Base-by-base conservation (phyloP, 2,329 filamentous ascomycete species). In the Chaetoscypha palmicola region DNA sequence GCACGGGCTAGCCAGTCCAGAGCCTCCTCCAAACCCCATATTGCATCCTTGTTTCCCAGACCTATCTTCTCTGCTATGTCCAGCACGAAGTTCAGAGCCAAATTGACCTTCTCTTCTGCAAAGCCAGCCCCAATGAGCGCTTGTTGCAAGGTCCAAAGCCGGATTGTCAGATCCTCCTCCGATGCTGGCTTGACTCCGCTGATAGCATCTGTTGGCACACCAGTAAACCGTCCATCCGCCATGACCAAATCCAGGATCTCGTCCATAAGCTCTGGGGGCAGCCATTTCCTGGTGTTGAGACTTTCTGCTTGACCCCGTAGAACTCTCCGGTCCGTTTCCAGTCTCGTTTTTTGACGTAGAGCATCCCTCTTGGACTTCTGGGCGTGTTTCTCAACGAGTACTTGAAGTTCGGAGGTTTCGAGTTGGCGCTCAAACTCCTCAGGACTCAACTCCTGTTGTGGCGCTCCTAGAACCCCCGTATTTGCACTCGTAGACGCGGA, bases 351-450 rank as follows among this genome's bases (percentile, higher is more conserved):
- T 61, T 94, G 87, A 16, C 91, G 82, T 51, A 76, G 71, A 12
- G 83, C 81, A 65, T 96, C 90, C 57, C 83, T 81, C 55, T 83
- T 83, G 49, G 83, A 82, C 64, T 91, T 95, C 31, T 76, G 68
- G 0, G 83, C 82, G 64, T 91, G 70, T 59, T 89, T 92, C 51
- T 97, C 91, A 12, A 97, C 83, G 4, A 96, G 68, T 17, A 86
- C 68, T 63, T 97, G 90, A 28, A 98, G 71, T 57, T 94, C 88
- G n/a, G 88, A 84, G 57, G 89, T 83, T 62, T 96, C 88, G 12
- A 97, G 75, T 58, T 94, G 87, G 51, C 71, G 81, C 61, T 96
- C 92, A 40, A 96, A 84, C 62, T 97, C 87, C 61, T 96, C 91
- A 1, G 91, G 83, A 38, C 79, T 87, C 52, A 91, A 66, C 21